These are phyloP conservation scores for Benincasa hispida DNA, from an alignment of 306 rosid genomes.

Conservation along the genomic window DNA sequence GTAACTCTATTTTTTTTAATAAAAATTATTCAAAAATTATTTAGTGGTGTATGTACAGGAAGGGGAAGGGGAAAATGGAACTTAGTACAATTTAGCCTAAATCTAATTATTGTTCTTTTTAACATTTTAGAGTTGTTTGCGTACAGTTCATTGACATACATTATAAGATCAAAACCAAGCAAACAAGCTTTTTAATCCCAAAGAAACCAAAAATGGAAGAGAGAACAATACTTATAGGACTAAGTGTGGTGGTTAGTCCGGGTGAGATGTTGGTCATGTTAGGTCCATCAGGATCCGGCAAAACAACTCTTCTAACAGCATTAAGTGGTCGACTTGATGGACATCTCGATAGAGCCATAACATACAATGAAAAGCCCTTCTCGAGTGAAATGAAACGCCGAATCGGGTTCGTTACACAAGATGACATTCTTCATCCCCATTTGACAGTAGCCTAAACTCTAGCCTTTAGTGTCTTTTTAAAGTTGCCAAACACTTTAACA, in stretches of 20 bases:
- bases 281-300: constrained; percentile 86
- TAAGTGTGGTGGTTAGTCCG: constrained; percentile 38
- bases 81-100: too few relatives aligned
- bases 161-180: constrained; percentile 27
- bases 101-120: too few relatives aligned
- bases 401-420: constrained; percentile 70
- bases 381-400: constrained; percentile 35
- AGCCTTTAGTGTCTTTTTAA: constrained; percentile 51
- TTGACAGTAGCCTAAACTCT: constrained; percentile 55
- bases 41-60: too few relatives aligned
- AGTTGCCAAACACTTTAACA: constrained; percentile 35
- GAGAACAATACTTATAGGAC: constrained; percentile 39
- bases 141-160: constrained; percentile 48
- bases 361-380: constrained; percentile 36
- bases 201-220: constrained; percentile 19
- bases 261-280: constrained; percentile 67
- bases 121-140: background rate
- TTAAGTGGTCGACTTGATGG: constrained; percentile 52
- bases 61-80: too few relatives aligned
- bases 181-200: constrained; percentile 5
- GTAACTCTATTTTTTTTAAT: too few relatives aligned
- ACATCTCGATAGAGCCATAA: constrained; percentile 22
- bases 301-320: constrained; percentile 65
- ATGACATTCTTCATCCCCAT: constrained; percentile 23
- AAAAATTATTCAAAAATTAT: too few relatives aligned